Percentiles rank a stretch among this genome's conserved stretches.
phyloP scores from a whole-genome alignment of 805 yeast genomes.

The Komagataella kurtzmanii region DNA sequence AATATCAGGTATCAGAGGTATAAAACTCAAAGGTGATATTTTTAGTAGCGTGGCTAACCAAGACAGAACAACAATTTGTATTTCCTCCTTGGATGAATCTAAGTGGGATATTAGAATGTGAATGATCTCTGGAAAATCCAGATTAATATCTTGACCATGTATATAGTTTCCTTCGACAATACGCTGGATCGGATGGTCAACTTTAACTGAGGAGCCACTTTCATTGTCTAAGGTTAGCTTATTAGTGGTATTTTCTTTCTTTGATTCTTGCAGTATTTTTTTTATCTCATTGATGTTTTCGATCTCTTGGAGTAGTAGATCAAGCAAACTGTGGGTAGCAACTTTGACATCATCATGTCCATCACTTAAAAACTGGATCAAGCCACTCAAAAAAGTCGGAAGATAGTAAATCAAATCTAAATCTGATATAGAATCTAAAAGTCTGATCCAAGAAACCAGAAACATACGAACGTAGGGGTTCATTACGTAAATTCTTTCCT shows the following conservation, averaged over 20 bases:
- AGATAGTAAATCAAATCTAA: conserved; percentile 75
- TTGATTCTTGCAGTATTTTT: conserved; percentile 24
- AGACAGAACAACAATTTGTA: conserved; percentile 63
- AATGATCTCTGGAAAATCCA: conserved; percentile 70
- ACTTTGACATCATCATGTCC: conserved; percentile 78
- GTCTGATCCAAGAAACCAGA: conserved; percentile 83
- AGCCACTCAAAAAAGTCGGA: conserved; percentile 81
- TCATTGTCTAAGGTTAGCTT: conserved; percentile 14
- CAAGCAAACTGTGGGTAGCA: conserved; percentile 69
- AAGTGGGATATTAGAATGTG: conserved; percentile 73
- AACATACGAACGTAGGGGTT: conserved; percentile 91
- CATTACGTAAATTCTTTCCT: conserved; percentile 82
- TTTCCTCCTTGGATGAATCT: conserved; percentile 59
- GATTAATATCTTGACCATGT: conserved; percentile 70
- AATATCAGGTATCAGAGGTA: conserved; percentile 62
- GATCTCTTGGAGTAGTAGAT: conserved; percentile 67
- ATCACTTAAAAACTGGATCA: conserved; percentile 68
- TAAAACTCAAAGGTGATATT: conserved; percentile 63
- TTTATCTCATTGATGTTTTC: conserved; percentile 63
- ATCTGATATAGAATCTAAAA: conserved; percentile 89
- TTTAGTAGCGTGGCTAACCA: conserved; percentile 72
- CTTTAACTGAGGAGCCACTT: conserved; percentile 15
- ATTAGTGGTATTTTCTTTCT: conserved; percentile 5
- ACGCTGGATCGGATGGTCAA: conserved; percentile 7
- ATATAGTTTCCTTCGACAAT: conserved; percentile 41